Percentiles rank a stretch among this genome's conserved stretches.
phyloP scores from a whole-genome alignment of 768 basidiomycete species.

The Mycena albidolilacea region DNA sequence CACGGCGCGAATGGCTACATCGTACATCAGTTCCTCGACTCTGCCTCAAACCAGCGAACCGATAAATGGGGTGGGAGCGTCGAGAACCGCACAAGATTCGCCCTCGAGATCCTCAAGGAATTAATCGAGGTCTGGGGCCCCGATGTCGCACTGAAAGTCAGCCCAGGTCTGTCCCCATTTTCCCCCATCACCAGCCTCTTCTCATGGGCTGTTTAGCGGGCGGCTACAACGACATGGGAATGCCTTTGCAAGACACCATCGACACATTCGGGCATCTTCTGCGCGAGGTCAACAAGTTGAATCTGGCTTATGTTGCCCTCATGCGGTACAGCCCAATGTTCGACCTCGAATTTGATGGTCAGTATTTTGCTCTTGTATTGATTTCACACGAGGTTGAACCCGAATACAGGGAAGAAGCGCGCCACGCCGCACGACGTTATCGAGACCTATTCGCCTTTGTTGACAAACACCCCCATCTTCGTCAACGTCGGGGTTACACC shows the following conservation, averaged over 20 bases:
- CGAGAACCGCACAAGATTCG: conserved; percentile 1
- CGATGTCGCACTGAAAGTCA: background rate
- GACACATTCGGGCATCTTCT: conserved; percentile 5
- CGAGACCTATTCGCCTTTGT: background rate
- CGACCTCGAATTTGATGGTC: background rate
- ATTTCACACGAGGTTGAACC: background rate
- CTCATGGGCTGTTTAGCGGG: background rate
- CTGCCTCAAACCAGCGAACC: background rate
- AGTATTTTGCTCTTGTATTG: background rate
- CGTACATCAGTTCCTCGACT: conserved; percentile 10
- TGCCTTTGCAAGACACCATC: conserved; percentile 8
- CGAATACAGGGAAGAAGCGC: background rate
- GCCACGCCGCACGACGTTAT: conserved; percentile 5
- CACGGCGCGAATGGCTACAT: background rate
- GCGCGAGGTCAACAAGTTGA: conserved; percentile 7
- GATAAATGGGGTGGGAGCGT: conserved; percentile 5
- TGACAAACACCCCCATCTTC: background rate
- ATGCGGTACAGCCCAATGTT: background rate
- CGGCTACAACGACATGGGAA: conserved; percentile 8
- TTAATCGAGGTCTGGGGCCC: background rate
- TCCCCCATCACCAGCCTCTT: background rate
- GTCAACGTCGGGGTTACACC: background rate
- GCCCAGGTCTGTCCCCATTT: background rate
- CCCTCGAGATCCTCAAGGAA: background rate
- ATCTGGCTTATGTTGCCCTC: background rate